A percentile compares a stretch with the other conserved stretches of the same genome.
Evolutionary conservation across 768 basidiomycete genomes (phyloP).

Genomic region (Leccinum ochraceum): DNA sequence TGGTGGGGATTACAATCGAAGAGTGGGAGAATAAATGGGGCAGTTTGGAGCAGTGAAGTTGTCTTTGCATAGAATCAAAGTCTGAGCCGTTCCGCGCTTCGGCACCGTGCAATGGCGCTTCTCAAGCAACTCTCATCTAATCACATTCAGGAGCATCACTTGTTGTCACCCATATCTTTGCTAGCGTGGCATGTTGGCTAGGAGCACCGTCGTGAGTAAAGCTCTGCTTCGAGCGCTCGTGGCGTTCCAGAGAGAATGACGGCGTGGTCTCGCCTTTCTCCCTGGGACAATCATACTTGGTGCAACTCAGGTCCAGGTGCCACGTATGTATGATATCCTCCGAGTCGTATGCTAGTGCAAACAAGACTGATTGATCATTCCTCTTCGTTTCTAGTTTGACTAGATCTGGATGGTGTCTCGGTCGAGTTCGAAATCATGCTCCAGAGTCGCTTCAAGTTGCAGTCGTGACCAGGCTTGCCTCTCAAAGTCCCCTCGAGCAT

Average conservation of each 20-base stretch:
- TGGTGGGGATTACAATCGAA: constrained; percentile 57
- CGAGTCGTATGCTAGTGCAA: too few species aligned
- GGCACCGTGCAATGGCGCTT: too few species aligned
- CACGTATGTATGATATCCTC: neutral
- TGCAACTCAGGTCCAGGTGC: neutral
- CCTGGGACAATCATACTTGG: neutral
- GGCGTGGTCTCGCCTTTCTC: constrained; percentile 5
- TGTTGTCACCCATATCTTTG: neutral
- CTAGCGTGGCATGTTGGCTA: neutral
- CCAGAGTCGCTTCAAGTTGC: neutral
- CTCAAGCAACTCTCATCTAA: too few species aligned
- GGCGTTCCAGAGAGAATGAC: constrained; percentile 8
- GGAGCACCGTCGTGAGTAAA: neutral
- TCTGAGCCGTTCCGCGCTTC: neutral
- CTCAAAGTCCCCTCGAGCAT: constrained; percentile 11
- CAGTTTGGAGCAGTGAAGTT: neutral
- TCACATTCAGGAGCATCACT: too few species aligned
- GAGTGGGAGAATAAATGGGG: constrained; percentile 27
- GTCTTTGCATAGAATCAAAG: neutral
- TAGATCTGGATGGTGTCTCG: constrained; percentile 5
- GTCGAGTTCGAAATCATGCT: constrained; percentile 23
- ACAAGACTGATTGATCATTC: neutral
- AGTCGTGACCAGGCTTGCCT: neutral
- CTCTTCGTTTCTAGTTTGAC: neutral
- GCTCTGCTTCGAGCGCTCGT: too few species aligned